Base-by-base conservation (phyloP, 2,329 filamentous ascomycete species). In the Penicillium digitatum region DNA sequence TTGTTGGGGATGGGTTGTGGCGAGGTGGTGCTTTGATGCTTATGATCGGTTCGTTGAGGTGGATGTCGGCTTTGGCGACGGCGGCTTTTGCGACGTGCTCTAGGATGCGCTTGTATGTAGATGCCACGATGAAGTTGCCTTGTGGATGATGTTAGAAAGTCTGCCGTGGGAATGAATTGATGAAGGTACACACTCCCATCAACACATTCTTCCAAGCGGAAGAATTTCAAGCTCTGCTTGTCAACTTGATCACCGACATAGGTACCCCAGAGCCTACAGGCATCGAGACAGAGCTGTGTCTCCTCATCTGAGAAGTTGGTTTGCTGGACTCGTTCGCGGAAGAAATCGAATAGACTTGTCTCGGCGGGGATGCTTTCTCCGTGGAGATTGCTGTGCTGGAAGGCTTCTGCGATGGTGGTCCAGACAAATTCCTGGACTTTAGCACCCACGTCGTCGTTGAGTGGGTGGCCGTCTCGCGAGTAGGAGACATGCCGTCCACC, bases 131-230 rank as follows among this genome's bases (percentile, higher is more conserved):
- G 31, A 83, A 77, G 62, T 86, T 86, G 66, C 82, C 83, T 79
- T 53, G 16, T n/a, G 4, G n/a, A 27, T 20, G 8, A 35, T 29
- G 43, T 61, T 24, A 61, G 42, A 7, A 4, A 2, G 11, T 31
- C 26, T 22, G 8, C 5, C 32, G 7, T 45, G 12, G 2, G 27
- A 27, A 10, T 20, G 8, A 16, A 11, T 16, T 22, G 34, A 55
- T 14, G 6, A 39, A 35, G 20, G 20, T n/a, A 26, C 31, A 11
- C 38, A 77, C 78, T 76, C 18, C 84, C 84, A 62, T 86, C 84
- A 46, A 87, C 82, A 54, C 82, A 86, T 65, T 87, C 83, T 64
- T 87, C 85, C 27, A 87, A 72, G 75, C 81, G 85, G 64, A 86
- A 86, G 68, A 83, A 87, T 62, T 80, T 83, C 57, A 87, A 68